Conservation (phyloP, 2,329 filamentous ascomycete genomes). For the Ceratocystis cubensis region DNA sequence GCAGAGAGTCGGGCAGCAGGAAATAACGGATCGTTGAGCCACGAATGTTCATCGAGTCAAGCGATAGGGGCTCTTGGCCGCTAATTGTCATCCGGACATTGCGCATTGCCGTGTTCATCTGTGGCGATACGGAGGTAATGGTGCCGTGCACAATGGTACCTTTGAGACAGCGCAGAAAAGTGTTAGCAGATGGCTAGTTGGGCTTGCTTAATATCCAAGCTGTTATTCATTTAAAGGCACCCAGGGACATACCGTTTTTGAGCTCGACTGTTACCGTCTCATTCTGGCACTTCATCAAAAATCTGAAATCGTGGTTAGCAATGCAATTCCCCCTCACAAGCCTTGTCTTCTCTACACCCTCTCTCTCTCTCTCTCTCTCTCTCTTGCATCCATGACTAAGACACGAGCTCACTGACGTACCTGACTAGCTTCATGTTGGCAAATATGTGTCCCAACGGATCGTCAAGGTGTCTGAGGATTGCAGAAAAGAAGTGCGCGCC, state of each 20-base stretch:
- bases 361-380: not conserved
- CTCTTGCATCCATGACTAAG: not conserved
- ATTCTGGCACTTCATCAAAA: constrained; percentile 98
- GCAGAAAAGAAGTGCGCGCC: not conserved
- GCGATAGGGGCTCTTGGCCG: constrained; percentile 71
- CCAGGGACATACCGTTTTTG: constrained; percentile 65
- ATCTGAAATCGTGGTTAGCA: constrained; percentile 42
- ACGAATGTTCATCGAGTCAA: constrained; percentile 94
- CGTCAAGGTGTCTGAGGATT: not conserved
- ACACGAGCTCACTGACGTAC: constrained; percentile 41
- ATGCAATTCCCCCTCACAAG: not conserved
- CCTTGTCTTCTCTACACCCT: not conserved
- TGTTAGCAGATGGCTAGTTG: not conserved
- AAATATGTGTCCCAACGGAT: constrained; percentile 19
- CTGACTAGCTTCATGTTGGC: constrained; percentile 90
- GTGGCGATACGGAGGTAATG: constrained; percentile 88
- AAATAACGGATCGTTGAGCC: constrained; percentile 93
- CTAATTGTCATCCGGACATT: constrained; percentile 93
- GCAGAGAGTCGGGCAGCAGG: constrained; percentile 89
- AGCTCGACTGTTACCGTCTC: constrained; percentile 97
- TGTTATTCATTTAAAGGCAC: not conserved
- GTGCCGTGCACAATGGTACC: constrained; percentile 95
- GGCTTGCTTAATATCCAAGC: not conserved
- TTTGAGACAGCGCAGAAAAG: constrained; percentile 29
- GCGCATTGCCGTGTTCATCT: constrained; percentile 96